Base-by-base conservation (phyloP, 768 basidiomycete species). In the Mycena belliarum region DNA sequence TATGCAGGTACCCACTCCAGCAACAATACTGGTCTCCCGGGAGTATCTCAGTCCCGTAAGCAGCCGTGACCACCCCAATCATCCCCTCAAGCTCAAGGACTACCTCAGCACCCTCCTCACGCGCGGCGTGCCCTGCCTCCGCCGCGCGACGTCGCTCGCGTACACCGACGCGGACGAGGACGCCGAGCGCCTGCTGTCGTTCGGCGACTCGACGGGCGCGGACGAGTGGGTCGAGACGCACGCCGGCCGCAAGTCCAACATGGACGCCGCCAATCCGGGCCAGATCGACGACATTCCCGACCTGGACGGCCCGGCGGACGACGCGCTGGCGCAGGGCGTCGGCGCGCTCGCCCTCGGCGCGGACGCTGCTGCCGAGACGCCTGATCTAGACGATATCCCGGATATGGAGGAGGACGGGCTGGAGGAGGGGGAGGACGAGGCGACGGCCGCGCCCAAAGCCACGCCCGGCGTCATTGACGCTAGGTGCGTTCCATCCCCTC, bases 201-300 rank as follows among this genome's bases (percentile, higher is more conserved):
- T 98, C 64, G 91, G 21, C 20, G 40, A 87, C 66, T 76, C 82
- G 15, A 74, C 71, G 28, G 84, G 82, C 25, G 87, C 79, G 16
- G 95, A 97, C 58, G 96, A 98, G 65, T 99, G 97, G 97, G 97
- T 99, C 20, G 94, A 98, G 72, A 99, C 97, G 11, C 97, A 99
- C 69, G 89, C 95, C 0, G 90, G 91, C 4, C 84, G 91, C 63
- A 82, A 82, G 64, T 23, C 77, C 16, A 73, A 78, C 21, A 57
- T 73, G 47, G 83, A 86, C 61, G 79, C 81, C 6, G 79, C 79
- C 3, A 85, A 88, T 60, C 79, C 85, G 24, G 84, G 84, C 11
- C 77, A 74, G 51, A 93, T 95, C 66, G 85, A 86, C 55, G 93
- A 95, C 67, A 95, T 95, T 67, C 93, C 92, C 18, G 93, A 95